Conservation (phyloP, 2,329 filamentous ascomycete species). For the Fusarium brachygibbosum region DNA sequence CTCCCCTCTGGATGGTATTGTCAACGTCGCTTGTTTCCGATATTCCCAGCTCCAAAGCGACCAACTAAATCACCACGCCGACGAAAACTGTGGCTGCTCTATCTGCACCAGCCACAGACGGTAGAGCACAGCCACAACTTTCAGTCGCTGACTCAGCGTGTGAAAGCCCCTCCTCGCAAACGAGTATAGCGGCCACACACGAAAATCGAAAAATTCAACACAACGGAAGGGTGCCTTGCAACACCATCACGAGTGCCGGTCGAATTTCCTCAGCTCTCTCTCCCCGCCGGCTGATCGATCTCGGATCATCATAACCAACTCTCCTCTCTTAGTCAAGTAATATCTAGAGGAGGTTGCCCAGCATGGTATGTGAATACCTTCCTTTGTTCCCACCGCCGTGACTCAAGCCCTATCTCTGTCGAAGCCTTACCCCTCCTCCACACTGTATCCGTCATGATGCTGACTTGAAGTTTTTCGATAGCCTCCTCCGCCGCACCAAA, state of each 20-base stretch:
- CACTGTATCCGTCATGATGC: conserved; percentile 45
- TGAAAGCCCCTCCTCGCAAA: conserved; percentile 59
- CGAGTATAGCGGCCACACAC: conserved; percentile 60
- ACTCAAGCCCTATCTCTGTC: conserved; percentile 34
- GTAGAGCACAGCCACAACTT: conserved; percentile 28
- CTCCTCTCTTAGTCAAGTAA: conserved; percentile 56
- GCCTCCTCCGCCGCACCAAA: conserved; percentile 97
- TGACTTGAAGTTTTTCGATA: conserved; percentile 56
- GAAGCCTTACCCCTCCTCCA: conserved; percentile 49
- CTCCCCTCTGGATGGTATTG: background rate
- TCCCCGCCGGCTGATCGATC: conserved; percentile 56
- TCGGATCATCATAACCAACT: conserved; percentile 54
- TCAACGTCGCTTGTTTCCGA: background rate
- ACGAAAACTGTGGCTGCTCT: conserved; percentile 8
- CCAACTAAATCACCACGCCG: background rate
- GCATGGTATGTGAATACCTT: conserved; percentile 58
- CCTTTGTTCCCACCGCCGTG: conserved; percentile 31
- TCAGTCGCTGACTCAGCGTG: conserved; percentile 50
- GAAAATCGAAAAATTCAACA: conserved; percentile 61
- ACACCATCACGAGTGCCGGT: conserved; percentile 58
- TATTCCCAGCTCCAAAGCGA: background rate
- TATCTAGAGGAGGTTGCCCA: conserved; percentile 66
- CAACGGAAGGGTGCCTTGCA: conserved; percentile 49
- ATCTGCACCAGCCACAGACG: background rate
- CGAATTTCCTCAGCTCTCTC: conserved; percentile 54